Base-by-base conservation (phyloP, 805 yeast genomes). In the Torulaspora indica region DNA sequence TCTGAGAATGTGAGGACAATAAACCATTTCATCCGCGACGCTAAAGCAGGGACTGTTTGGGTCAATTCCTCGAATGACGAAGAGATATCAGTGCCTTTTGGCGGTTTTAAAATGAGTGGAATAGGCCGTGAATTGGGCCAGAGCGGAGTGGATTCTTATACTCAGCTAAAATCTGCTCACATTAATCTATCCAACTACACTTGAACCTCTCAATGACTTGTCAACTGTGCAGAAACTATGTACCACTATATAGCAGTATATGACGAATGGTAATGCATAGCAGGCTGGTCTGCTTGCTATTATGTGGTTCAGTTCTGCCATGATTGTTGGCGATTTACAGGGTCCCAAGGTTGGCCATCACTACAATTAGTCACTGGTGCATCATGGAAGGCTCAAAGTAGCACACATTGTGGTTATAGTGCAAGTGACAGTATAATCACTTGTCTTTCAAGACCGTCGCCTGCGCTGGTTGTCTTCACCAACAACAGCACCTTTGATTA, bases 111-210 rank as follows among this genome's bases (percentile, higher is more conserved):
- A 68, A 71, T 75, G 74, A 77, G 85, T 52, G 95, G 95, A 51
- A 72, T 83, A 51, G 95, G 95, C 47, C 78, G 91, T 55, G 93
- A 85, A 68, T 72, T 85, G 51, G 91, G 93, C 42, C 80, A 78
- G 61, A 79, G 76, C 58, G 95, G 87, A 40, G 75, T 85, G 38
- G 72, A 75, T 45, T 71, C 76, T 59, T 85, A 84, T 69, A 76
- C 87, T 15, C 88, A 83, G 69, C 74, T 77, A 45, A 86, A 85
- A 72, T 77, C 90, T 40, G 79, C 85, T 43, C 86, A 82, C 56
- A 78, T 86, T 20, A 59, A 53, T 36, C 38, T 58, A 12, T 33
- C 42, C 4, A 29, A 38, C 5, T 38, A 43, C 36, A 13, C 30
- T 3, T 38, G 24, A 13, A 17, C 5, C 5, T 20, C 13, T 20